Base-by-base conservation (phyloP, 2,329 filamentous ascomycete genomes). In the Thielaviopsis ethacetica region DNA sequence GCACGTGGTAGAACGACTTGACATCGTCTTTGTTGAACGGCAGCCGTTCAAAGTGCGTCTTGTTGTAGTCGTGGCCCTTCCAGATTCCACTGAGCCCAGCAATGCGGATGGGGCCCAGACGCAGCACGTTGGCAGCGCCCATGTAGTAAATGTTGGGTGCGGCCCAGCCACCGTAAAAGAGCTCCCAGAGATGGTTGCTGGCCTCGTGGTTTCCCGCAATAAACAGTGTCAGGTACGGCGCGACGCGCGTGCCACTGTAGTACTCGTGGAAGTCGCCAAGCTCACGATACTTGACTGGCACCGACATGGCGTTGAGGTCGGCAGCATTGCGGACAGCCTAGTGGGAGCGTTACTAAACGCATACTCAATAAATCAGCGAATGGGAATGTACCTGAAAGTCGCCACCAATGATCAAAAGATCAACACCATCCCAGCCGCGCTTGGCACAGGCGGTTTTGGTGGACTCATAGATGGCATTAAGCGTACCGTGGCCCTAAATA, bases 111-210 rank as follows among this genome's bases (percentile, higher is more conserved):
- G 88, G 85, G 0, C 91, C 91, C 34, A 94, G 75, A 19, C 85
- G 84, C 49, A 98, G 69, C 9, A 98, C 84, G 67, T 95, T 96
- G 61, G 93, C 89, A 38, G 90, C 88, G 54, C 93, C 93, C 69
- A 97, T 79, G 72, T 96, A 98, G 75, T 96, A 98, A 63, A 98
- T 97, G 65, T 93, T 95, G 9, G 89, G 90, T 7, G 91, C 91
- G 5, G 89, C 93, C 93, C 93, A 98, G 56, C 93, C 93, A 56
- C 93, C 93, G 68, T 97, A 95, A 73, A 88, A 95, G 0, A 98
- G 79, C 71, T 98, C 93, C 76, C 84, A 93, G 5, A 95, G 75
- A 70, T 97, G 83, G 56, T 87, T 90, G 66, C 87, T 87, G 0
- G 93, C 91, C 73, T 98, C 93, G 67, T 98, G 93, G 68, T 98